A percentile compares a stretch with the other conserved stretches of the same genome.
Evolutionary conservation across 805 yeast species (phyloP).

Genomic region (Kazachstania africana): DNA sequence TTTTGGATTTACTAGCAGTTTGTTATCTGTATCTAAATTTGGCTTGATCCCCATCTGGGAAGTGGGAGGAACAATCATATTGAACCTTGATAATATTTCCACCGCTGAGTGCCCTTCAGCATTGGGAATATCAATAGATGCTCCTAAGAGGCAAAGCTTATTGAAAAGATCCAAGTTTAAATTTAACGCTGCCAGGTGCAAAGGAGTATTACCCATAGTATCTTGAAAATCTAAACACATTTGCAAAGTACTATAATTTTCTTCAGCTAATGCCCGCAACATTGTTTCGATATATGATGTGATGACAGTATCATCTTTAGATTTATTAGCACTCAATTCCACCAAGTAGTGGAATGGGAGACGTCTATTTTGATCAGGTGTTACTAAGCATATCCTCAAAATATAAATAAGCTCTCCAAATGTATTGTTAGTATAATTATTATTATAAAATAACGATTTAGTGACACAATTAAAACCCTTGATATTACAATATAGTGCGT

Average conservation of each 20-base stretch:
- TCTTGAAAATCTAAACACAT: constrained; percentile 68
- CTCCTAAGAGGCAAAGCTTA: constrained; percentile 23
- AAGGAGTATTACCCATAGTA: constrained; percentile 70
- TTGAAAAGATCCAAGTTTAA: constrained; percentile 23
- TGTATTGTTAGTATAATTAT: constrained; percentile 53
- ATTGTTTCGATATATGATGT: constrained; percentile 44
- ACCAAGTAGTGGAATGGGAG: constrained; percentile 63
- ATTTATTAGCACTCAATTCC: constrained; percentile 39
- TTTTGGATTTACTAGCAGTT: no score
- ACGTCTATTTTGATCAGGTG: constrained; percentile 62
- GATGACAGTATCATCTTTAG: constrained; percentile 37
- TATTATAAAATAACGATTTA: constrained; percentile 57
- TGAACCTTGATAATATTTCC: constrained; percentile 15
- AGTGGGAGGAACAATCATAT: no score
- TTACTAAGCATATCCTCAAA: constrained; percentile 52
- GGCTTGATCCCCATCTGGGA: no score
- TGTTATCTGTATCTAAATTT: no score
- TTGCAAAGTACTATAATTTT: constrained; percentile 35
- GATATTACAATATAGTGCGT: constrained; percentile 41
- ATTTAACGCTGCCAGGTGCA: constrained; percentile 54
- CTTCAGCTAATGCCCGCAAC: constrained; percentile 31
- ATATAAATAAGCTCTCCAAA: constrained; percentile 47
- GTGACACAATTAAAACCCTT: constrained; percentile 62
- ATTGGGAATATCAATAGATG: constrained; percentile 22
- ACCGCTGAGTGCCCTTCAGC: constrained; percentile 20